Evolutionary conservation across 2,329 filamentous ascomycete genomes (phyloP).

Genomic region (Raffaelea albimanens): DNA sequence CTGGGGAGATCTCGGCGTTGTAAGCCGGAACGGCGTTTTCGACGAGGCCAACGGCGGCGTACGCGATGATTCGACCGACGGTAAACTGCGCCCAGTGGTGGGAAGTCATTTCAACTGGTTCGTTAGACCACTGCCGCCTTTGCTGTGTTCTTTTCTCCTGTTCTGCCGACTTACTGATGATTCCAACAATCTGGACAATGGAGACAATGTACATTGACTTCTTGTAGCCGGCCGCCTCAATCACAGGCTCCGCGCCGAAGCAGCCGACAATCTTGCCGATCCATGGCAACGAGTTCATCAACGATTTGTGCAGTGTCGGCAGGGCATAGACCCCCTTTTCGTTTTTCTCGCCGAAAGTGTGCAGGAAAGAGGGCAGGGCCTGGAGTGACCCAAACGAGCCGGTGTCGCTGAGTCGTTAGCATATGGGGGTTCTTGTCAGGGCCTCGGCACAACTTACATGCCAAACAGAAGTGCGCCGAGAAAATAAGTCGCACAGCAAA

Average conservation of each 20-base stretch:
- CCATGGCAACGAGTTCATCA: constrained; percentile 13
- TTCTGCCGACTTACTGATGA: constrained; percentile 5
- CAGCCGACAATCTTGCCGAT: constrained; percentile 12
- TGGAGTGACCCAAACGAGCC: constrained; percentile 12
- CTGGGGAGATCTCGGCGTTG: constrained; percentile 10
- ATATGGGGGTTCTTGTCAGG: no score
- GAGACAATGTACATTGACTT: constrained; percentile 9
- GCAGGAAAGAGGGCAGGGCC: constrained; percentile 10
- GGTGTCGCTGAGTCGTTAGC: constrained; percentile 6
- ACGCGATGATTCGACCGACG: constrained; percentile 17
- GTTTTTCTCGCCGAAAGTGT: constrained; percentile 7
- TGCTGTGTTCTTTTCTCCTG: no score
- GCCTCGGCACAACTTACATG: no score
- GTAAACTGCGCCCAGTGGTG: constrained; percentile 12
- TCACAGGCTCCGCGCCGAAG: constrained; percentile 7
- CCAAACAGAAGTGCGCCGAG: constrained; percentile 13
- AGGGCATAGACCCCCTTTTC: constrained; percentile 3
- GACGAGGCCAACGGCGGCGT: constrained; percentile 16
- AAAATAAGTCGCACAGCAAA: constrained; percentile 9
- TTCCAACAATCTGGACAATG: constrained; percentile 9
- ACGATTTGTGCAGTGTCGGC: constrained; percentile 5
- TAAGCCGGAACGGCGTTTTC: constrained; percentile 11
- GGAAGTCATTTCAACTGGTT: constrained; percentile 10
- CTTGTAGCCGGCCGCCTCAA: constrained; percentile 13
- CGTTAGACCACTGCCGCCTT: no score